Base-by-base conservation (phyloP, 352 stramenopile genomes). In the Phytophthora ramorum region DNA sequence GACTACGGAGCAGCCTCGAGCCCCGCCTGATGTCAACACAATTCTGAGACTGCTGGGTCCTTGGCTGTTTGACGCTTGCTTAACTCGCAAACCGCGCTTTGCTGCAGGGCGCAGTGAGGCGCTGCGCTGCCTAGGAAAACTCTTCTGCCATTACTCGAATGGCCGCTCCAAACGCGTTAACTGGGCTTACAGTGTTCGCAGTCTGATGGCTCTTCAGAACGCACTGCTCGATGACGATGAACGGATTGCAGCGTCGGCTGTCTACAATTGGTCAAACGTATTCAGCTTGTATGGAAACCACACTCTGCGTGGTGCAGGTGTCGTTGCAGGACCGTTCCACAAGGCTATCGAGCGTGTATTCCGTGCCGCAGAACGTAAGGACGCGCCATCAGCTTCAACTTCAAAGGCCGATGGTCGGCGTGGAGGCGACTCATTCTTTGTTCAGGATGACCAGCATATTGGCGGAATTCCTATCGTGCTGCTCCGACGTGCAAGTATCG, bases 261-360 rank as follows among this genome's bases (percentile, higher is more conserved):
- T 96, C 2, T 92, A 81, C 69, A 96, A 92, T 68, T 96, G 88
- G 84, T 93, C 85, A 0, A 83, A 89, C 26, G 69, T 96, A 12
- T 94, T 96, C 63, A 76, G 80, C 10, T 75, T 91, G 26, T 94
- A 92, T 26, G 88, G 88, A 22, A 92, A 89, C 35, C 86, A 96
- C 55, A 96, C 88, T 0, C 69, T 96, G 16, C 85, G 88, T 32
- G 88, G 88, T 38, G 79, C 81, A 7, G 81, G 83, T n/a, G 82
- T 95, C 38, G 75, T 96, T 63, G 80, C 83, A 4, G 87, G 86
- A 12, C 75, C 82, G 19, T 96, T 95, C 47, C 88, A 96, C 57
- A 86, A 90, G 49, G 88, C 86, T 3, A 63, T 93, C 37, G 88
- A 96, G 37, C 83, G 84, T 13, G 81, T 96, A 32, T 78, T 96